phyloP scores from a whole-genome alignment of 805 yeast genomes.

The Naumovozyma castellii region DNA sequence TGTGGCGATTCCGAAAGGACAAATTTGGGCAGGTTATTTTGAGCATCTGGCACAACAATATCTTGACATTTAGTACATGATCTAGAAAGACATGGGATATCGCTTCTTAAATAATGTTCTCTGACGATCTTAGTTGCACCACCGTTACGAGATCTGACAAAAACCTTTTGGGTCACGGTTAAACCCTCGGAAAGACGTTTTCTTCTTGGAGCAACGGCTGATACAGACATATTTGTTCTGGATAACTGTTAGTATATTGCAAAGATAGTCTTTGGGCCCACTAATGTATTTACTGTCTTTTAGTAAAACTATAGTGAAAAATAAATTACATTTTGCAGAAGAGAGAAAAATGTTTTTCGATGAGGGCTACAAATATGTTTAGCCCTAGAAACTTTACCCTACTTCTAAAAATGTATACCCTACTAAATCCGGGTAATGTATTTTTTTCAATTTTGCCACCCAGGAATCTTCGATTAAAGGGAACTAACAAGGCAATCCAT shows the following conservation, averaged over 20 bases:
- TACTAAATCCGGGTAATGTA: not conserved
- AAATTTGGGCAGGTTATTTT: constrained; percentile 56
- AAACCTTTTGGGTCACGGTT: constrained; percentile 77
- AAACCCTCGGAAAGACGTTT: constrained; percentile 43
- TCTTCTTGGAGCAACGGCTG: constrained; percentile 20
- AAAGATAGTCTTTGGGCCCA: no score
- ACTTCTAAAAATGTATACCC: no score
- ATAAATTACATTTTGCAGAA: no score
- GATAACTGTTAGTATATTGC: no score
- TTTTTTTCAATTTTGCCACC: not conserved
- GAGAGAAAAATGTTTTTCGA: not conserved
- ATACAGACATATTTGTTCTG: constrained; percentile 8
- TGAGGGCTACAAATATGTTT: not conserved
- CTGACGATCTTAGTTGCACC: constrained; percentile 80
- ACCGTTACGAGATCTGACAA: constrained; percentile 83
- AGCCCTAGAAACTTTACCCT: no score
- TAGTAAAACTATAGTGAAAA: no score
- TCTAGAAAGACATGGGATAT: constrained; percentile 81
- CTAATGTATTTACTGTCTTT: no score
- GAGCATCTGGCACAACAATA: constrained; percentile 47
- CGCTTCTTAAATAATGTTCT: constrained; percentile 87
- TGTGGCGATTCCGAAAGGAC: constrained; percentile 58
- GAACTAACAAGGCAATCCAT: not conserved
- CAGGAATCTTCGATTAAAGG: not conserved
- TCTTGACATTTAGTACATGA: constrained; percentile 55